These are phyloP conservation scores for Debaryomyces robertsiae DNA, from an alignment of 1,139 yeast species.

Conservation along the genomic window DNA sequence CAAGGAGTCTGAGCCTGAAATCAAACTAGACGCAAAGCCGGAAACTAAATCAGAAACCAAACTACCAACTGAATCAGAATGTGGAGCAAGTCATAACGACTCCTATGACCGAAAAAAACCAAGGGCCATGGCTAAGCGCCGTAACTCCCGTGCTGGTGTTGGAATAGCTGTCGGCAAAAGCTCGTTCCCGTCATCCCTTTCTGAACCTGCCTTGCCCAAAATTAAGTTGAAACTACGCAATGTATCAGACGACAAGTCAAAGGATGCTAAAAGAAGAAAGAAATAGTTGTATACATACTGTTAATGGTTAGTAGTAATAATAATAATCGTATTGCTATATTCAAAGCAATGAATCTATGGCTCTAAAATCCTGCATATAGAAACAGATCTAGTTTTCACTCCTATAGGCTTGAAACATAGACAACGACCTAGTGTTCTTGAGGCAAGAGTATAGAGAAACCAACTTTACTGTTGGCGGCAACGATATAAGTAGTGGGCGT, in stretches of 20 bases:
- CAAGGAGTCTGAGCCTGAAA: too few species aligned
- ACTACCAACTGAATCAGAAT: neutral
- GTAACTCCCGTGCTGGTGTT: conserved; percentile 33
- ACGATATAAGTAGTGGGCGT: too few species aligned
- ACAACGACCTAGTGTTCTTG: too few species aligned
- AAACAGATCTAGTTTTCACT: conserved; percentile 6
- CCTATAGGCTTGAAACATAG: conserved; percentile 1
- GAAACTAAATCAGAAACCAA: conserved; percentile 1
- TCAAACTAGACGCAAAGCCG: conserved; percentile 6
- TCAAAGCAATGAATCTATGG: neutral
- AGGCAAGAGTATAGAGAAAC: too few species aligned
- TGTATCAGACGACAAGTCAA: conserved; percentile 15
- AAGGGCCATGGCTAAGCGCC: conserved; percentile 25
- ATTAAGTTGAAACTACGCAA: conserved; percentile 21
- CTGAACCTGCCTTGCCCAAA: conserved; percentile 21
- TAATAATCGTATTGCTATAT: too few species aligned
- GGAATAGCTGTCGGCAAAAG: conserved; percentile 13
- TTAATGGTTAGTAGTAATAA: too few species aligned
- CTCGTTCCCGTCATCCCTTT: neutral
- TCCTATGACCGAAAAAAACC: too few species aligned
- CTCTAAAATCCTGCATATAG: conserved; percentile 2
- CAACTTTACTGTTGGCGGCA: too few species aligned
- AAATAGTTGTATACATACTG: conserved; percentile 5
- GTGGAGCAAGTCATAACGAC: conserved; percentile 5
- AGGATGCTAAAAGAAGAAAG: conserved; percentile 12